Percentiles rank a stretch among this genome's conserved stretches.
Evolutionary conservation across 1,284 basidiomycete genomes (phyloP).

Genomic region (Ustilago hordei): DNA sequence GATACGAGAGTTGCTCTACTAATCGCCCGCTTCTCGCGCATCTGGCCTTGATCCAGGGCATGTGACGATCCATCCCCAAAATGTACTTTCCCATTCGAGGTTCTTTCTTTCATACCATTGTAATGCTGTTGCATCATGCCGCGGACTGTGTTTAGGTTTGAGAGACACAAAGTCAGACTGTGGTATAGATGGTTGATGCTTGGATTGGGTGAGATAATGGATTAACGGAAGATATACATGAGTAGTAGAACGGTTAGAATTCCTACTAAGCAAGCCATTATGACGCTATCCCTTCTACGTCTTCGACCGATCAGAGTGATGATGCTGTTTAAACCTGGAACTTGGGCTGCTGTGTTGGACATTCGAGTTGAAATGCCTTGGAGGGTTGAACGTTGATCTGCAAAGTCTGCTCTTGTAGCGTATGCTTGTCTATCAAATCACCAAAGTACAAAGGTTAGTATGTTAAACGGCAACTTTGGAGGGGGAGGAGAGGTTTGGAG

Average conservation of each 20-base stretch:
- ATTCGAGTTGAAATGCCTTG: slow-evolving; percentile 84
- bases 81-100: slow-evolving; percentile 14
- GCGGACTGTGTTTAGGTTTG: too few species aligned
- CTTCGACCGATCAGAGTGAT: slow-evolving; percentile 91
- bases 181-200: too few species aligned
- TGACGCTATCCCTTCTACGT: slow-evolving; percentile 87
- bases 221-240: slow-evolving; percentile 73
- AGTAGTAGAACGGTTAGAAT: slow-evolving; percentile 84
- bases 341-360: slow-evolving; percentile 76
- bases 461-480: too few species aligned
- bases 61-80: slow-evolving; percentile 9
- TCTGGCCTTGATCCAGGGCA: not conserved
- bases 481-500: slow-evolving; percentile 10
- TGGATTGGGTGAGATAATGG: too few species aligned
- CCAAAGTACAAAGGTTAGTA: not conserved
- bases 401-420: slow-evolving; percentile 93
- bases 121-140: not conserved
- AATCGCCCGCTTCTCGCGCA: not conserved
- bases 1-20: slow-evolving; percentile 58
- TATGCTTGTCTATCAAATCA: slow-evolving; percentile 84
- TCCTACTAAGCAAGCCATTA: slow-evolving; percentile 87
- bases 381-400: slow-evolving; percentile 82
- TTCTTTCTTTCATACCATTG: slow-evolving; percentile 24
- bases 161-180: too few species aligned
- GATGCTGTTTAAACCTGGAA: slow-evolving; percentile 92